A percentile compares a stretch with the other conserved stretches of the same genome.
Conservation (phyloP, 139 green algal species). For the Pleodorina starrii region DNA sequence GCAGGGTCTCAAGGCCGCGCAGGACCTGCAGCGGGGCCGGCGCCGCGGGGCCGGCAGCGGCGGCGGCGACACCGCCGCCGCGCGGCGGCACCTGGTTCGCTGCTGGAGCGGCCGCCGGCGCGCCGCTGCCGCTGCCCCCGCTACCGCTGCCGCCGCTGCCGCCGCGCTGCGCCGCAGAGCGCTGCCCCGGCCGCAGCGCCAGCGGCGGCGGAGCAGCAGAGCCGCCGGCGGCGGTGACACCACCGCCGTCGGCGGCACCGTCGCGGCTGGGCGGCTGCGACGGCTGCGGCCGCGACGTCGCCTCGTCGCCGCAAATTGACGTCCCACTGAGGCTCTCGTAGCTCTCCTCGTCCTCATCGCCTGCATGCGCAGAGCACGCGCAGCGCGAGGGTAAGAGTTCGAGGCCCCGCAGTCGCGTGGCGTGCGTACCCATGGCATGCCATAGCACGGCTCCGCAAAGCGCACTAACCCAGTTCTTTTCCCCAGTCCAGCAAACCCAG, state of each 20-base stretch:
- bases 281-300: constrained; percentile 22
- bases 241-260: neutral
- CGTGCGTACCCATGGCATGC: no score
- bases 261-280: neutral
- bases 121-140: neutral
- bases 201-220: neutral
- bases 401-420: no score
- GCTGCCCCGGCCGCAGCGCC: neutral
- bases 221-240: neutral
- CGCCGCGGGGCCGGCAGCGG: neutral
- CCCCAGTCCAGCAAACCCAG: no score
- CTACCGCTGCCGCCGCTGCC: neutral
- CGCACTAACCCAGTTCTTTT: no score
- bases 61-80: neutral
- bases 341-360: constrained; percentile 12
- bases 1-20: constrained; percentile 14
- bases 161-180: neutral
- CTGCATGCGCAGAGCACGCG: no score
- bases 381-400: no score
- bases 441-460: no score
- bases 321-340: neutral
- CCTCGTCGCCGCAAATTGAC: constrained; percentile 19
- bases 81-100: neutral
- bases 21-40: constrained; percentile 18
- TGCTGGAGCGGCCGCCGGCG: neutral